Conservation (phyloP, 2,329 filamentous ascomycete genomes). For the Ophiostoma piceae region DNA sequence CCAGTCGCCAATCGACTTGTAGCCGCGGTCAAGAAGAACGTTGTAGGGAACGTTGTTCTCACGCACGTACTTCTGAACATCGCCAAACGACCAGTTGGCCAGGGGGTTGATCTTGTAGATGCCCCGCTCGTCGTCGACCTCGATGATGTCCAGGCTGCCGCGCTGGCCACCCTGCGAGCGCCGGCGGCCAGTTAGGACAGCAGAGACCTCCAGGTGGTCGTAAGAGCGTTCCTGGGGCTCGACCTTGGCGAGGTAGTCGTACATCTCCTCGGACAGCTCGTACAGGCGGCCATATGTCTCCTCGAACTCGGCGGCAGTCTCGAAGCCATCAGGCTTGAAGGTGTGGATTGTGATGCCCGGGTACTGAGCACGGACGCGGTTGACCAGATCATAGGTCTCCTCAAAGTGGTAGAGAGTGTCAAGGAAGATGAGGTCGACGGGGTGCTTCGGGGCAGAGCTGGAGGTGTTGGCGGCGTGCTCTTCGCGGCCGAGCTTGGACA, state of each 20-base stretch:
- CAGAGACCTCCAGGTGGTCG: constrained; percentile 76
- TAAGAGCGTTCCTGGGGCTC: constrained; percentile 93
- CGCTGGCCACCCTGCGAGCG: constrained; percentile 90
- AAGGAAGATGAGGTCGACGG: constrained; percentile 69
- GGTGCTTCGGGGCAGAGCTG: constrained; percentile 23
- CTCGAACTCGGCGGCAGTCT: constrained; percentile 72
- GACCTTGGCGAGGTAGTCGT: constrained; percentile 97
- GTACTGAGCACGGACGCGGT: constrained; percentile 71
- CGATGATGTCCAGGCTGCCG: constrained; percentile 82
- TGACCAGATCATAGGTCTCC: constrained; percentile 68
- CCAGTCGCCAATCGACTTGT: constrained; percentile 98
- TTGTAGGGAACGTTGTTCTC: constrained; percentile 92
- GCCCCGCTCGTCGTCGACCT: constrained; percentile 80
- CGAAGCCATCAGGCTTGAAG: constrained; percentile 76
- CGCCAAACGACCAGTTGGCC: constrained; percentile 85
- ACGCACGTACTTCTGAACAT: constrained; percentile 83
- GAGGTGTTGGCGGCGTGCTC: constrained; percentile 33
- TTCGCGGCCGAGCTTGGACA: constrained; percentile 65
- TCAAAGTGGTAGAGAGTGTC: constrained; percentile 79
- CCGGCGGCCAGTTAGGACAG: constrained; percentile 86
- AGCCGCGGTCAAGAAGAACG: constrained; percentile 81
- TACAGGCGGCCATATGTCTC: constrained; percentile 78
- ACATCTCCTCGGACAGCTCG: constrained; percentile 79
- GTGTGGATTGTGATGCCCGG: constrained; percentile 75
- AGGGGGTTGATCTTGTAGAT: constrained; percentile 97